phyloP scores from a whole-genome alignment of 1,139 yeast genomes.

The Yamadazyma sp. region DNA sequence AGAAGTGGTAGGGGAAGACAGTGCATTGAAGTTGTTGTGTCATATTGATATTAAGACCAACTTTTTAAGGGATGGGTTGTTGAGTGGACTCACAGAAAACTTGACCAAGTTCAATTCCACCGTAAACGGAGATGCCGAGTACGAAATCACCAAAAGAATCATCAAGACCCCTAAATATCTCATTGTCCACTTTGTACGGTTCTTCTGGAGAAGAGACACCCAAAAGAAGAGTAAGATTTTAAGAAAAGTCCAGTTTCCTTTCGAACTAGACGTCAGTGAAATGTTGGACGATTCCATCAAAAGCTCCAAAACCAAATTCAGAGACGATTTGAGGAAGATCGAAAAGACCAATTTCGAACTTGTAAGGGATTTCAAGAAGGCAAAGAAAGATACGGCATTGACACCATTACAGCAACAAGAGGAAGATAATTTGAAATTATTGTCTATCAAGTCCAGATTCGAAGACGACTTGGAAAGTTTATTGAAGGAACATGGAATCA shows the following conservation, averaged over 20 bases:
- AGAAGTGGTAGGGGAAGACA: slow-evolving; percentile 41
- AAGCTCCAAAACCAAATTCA: slow-evolving; percentile 61
- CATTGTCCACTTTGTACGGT: slow-evolving; percentile 90
- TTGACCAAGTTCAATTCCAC: slow-evolving; percentile 76
- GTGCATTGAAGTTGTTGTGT: slow-evolving; percentile 74
- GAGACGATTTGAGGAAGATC: slow-evolving; percentile 76
- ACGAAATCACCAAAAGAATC: slow-evolving; percentile 67
- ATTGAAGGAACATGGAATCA: slow-evolving; percentile 32
- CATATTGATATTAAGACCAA: slow-evolving; percentile 86
- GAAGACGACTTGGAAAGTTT: slow-evolving; percentile 40
- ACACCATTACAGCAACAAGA: slow-evolving; percentile 44
- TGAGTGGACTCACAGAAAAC: slow-evolving; percentile 71
- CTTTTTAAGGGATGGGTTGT: slow-evolving; percentile 82
- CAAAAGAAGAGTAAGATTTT: slow-evolving; percentile 88
- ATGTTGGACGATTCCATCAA: slow-evolving; percentile 76
- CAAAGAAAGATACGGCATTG: slow-evolving; percentile 44
- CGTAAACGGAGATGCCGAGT: slow-evolving; percentile 68
- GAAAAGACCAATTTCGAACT: slow-evolving; percentile 77
- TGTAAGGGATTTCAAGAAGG: slow-evolving; percentile 72
- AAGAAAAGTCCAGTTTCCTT: slow-evolving; percentile 93
- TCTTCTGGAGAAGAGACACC: slow-evolving; percentile 93
- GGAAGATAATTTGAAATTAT: slow-evolving; percentile 48
- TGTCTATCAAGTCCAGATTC: slow-evolving; percentile 47
- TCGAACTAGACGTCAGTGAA: slow-evolving; percentile 85
- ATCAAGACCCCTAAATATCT: slow-evolving; percentile 83